Evolutionary conservation across 805 yeast genomes (phyloP).

Genomic region (Starmerella stigmatis): DNA sequence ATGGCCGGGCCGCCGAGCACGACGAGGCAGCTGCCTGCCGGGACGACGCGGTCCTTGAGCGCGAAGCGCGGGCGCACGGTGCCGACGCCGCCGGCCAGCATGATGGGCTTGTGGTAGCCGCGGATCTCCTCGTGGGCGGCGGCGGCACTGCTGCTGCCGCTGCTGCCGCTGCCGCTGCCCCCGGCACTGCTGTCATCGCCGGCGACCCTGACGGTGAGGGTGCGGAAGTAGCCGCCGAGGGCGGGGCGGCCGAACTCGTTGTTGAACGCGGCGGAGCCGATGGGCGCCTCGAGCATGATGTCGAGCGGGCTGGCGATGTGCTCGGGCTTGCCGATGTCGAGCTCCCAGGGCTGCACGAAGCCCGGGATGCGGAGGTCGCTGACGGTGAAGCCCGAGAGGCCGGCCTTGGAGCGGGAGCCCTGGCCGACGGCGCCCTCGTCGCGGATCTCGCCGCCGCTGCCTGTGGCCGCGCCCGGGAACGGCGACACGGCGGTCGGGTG

Average conservation of each 20-base stretch:
- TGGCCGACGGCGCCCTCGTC: constrained; percentile 99
- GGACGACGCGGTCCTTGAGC: constrained; percentile 72
- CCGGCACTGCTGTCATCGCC: constrained; percentile 42
- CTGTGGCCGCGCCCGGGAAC: constrained; percentile 98
- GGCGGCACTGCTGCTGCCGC: constrained; percentile 41
- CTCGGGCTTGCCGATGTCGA: constrained; percentile 74
- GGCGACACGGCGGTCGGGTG: constrained; percentile 99
- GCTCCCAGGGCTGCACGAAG: constrained; percentile 89
- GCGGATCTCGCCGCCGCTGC: constrained; percentile 99
- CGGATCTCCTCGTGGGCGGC: constrained; percentile 63
- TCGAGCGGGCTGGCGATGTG: constrained; percentile 90
- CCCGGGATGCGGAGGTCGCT: constrained; percentile 83
- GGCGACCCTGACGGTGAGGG: constrained; percentile 70
- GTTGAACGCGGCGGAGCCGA: constrained; percentile 96
- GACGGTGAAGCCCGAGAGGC: constrained; percentile 84
- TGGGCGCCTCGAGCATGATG: constrained; percentile 93
- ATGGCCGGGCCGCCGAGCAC: constrained; percentile 96
- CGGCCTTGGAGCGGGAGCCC: constrained; percentile 95
- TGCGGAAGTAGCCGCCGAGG: constrained; percentile 91
- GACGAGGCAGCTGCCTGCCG: constrained; percentile 83
- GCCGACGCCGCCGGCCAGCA: constrained; percentile 99
- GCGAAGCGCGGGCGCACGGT: constrained; percentile 89
- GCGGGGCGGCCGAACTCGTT: constrained; percentile 99
- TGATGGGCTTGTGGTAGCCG: constrained; percentile 97
- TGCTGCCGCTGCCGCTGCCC: constrained; percentile 64